These are phyloP conservation scores for Melampsora americana DNA, from an alignment of 1,284 basidiomycete genomes.

Conservation along the genomic window DNA sequence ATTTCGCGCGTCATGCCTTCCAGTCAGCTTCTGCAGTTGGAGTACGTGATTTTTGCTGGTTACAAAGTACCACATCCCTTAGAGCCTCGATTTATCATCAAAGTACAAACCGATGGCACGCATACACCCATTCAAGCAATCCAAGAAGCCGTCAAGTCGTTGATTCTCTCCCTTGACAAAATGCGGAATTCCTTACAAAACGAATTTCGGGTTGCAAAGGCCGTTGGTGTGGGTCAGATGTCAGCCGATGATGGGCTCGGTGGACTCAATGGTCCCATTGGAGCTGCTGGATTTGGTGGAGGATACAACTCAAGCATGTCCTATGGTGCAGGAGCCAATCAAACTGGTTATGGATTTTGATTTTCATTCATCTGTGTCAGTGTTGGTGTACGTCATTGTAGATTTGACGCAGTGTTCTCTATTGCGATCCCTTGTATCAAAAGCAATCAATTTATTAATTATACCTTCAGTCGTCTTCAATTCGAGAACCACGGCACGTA, in stretches of 20 bases:
- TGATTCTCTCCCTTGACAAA: slow-evolving; percentile 69
- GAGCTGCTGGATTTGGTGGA: not conserved
- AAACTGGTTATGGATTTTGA: not conserved
- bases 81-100: slow-evolving; percentile 87
- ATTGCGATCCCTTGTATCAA: too few relatives aligned
- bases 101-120: slow-evolving; percentile 89
- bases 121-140: slow-evolving; percentile 78
- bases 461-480: too few relatives aligned
- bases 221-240: slow-evolving; percentile 34
- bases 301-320: not conserved
- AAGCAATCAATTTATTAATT: too few relatives aligned
- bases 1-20: slow-evolving; percentile 13
- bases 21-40: slow-evolving; percentile 73
- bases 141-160: slow-evolving; percentile 74
- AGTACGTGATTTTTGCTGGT: slow-evolving; percentile 85
- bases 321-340: not conserved
- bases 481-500: too few relatives aligned
- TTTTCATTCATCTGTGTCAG: not conserved
- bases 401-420: not conserved
- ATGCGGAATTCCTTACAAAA: slow-evolving; percentile 50
- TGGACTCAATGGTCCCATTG: not conserved
- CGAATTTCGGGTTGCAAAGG: slow-evolving; percentile 40
- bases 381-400: not conserved
- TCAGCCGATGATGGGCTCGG: not conserved
- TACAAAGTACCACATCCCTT: slow-evolving; percentile 97